phyloP scores from a whole-genome alignment of 306 rosid genomes.

The Vachellia collinsii region DNA sequence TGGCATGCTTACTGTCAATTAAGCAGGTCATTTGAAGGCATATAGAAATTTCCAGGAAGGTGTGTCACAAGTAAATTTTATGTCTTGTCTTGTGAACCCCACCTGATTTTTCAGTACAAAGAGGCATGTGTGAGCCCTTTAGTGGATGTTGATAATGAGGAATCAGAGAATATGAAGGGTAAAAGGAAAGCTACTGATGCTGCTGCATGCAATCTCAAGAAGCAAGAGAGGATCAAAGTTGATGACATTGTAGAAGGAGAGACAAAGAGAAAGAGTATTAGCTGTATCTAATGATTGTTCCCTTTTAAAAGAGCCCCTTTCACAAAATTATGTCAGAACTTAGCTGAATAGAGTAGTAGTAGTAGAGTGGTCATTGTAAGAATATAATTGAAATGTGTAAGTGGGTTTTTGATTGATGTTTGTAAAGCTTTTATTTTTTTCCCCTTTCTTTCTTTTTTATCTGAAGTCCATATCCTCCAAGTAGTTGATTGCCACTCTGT shows the following conservation, averaged over 20 bases:
- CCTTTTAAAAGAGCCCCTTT: constrained; percentile 49
- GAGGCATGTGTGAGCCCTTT: not conserved
- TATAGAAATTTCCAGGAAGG: constrained; percentile 47
- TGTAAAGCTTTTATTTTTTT: not conserved
- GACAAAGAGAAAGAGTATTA: constrained; percentile 33
- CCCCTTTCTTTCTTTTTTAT: not conserved
- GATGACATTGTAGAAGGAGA: constrained; percentile 25
- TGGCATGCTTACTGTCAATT: constrained; percentile 2
- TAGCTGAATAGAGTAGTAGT: constrained; percentile 28
- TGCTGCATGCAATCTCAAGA: constrained; percentile 14
- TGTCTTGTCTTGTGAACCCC: constrained; percentile 17
- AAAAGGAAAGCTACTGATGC: not conserved
- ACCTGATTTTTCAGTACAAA: constrained; percentile 27
- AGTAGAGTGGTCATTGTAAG: not conserved
- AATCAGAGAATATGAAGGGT: not conserved
- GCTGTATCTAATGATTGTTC: constrained; percentile 50
- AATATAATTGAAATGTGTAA: constrained; percentile 36
- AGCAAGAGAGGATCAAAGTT: not conserved
- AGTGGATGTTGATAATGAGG: not conserved
- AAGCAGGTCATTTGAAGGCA: constrained; percentile 25
- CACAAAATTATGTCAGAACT: constrained; percentile 45
- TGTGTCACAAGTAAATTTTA: constrained; percentile 21
- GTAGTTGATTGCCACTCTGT: constrained; percentile 39
- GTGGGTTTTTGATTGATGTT: constrained; percentile 39
- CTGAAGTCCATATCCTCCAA: constrained; percentile 41